Conservation (phyloP, 139 green algal species). For the Asterochloris sp. region DNA sequence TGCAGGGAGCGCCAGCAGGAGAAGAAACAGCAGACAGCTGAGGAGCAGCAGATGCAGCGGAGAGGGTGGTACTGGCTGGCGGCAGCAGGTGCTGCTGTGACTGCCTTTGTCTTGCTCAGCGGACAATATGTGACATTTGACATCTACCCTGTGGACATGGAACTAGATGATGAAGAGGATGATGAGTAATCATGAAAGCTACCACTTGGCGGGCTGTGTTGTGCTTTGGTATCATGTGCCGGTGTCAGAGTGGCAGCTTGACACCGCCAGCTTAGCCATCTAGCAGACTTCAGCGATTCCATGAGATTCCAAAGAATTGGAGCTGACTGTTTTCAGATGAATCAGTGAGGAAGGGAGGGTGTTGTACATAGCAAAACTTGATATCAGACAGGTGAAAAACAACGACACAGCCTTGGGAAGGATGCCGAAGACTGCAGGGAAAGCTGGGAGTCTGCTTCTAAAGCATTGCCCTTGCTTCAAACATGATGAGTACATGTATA, state of each 20-base stretch:
- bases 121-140: constrained; percentile 44
- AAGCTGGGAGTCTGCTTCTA: too few relatives aligned
- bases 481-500: too few relatives aligned
- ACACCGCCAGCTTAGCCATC: background rate
- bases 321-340: too few relatives aligned
- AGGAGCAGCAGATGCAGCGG: constrained; percentile 39
- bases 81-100: constrained; percentile 30
- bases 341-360: too few relatives aligned
- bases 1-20: constrained; percentile 2
- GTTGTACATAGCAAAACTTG: too few relatives aligned
- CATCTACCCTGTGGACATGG: background rate
- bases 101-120: constrained; percentile 46
- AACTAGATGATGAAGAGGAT: constrained; percentile 13
- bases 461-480: too few relatives aligned
- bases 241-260: too few relatives aligned
- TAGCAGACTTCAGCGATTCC: background rate
- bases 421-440: too few relatives aligned
- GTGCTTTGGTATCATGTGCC: too few relatives aligned
- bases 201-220: too few relatives aligned
- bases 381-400: too few relatives aligned
- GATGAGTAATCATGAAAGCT: background rate
- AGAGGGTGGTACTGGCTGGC: constrained; percentile 49
- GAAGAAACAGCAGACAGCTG: constrained; percentile 28
- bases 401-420: too few relatives aligned
- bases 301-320: background rate